Base-by-base conservation (phyloP, 2,329 filamentous ascomycete species). In the Hymenotorrendiella dingleyae region DNA sequence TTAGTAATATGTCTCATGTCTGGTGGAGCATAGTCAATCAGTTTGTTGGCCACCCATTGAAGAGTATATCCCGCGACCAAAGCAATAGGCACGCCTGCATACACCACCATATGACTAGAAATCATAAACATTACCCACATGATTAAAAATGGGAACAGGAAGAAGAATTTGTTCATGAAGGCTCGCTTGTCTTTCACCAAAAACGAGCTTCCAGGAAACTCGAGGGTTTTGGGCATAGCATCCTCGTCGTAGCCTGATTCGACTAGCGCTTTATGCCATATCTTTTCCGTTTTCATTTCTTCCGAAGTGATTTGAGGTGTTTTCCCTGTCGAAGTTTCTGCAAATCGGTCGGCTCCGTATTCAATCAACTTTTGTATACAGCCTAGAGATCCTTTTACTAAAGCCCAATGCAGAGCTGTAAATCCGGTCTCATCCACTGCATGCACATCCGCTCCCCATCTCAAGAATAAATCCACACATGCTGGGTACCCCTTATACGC, bases 401-500 rank as follows among this genome's bases (percentile, higher is more conserved):
- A 70, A 1, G 89, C 90, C 93, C 93, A 98, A 62, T 98, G 93
- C 53, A 98, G 69, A 4, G 93, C 89, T 0, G 91, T 95, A 63
- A 97, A 93, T 21, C 91, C 91, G 54, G 90, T 85, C 61, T 96
- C 89, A 58, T 98, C 93, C 22, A 76, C 80, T 24, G 87, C 84
- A 64, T 94, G 88, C 7, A 96, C 88, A 61, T 89, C 93, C 27
- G 93, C 93, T 40, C 93, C 94, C 89, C 93, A 98, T 54, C 89
- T 81, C 46, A 98, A 68, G 53, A 95, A 91, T 32, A 97, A 65
- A 61, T 97, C 93, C 36, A 97, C 91, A 56, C 88, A 94, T 35
- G 84, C 82, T 0, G 91, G 87, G 62, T 84, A 96, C 26, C 94
- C 93, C 66, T 98, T 98, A 70, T 98, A 98, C 12, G 91, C 91